A percentile compares a stretch with the other conserved stretches of the same genome.
Conservation (phyloP, 805 yeast genomes). For the Blastobotrys chiropterorum region DNA sequence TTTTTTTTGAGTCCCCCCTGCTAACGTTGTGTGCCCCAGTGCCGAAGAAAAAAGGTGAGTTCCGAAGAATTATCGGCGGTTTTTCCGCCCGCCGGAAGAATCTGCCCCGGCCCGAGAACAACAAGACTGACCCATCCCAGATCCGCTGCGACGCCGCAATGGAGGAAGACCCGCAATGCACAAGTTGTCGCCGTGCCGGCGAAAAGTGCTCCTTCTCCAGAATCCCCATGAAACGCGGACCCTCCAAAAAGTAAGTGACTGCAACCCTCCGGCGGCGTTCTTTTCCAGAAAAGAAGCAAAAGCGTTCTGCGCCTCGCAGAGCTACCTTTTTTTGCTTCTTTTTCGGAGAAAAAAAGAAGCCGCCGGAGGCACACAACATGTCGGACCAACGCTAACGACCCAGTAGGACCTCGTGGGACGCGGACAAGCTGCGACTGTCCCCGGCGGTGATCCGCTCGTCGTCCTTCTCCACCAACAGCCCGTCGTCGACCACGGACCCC, state of each 20-base stretch:
- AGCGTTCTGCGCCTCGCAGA: neutral
- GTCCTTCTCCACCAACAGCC: neutral
- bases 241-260: conserved; percentile 43
- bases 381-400: neutral
- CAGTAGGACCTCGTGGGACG: neutral
- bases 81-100: conserved; percentile 1
- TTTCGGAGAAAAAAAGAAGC: neutral
- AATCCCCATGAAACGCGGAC: conserved; percentile 57
- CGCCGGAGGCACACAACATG: neutral
- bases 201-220: conserved; percentile 51
- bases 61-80: conserved; percentile 1
- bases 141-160: conserved; percentile 36
- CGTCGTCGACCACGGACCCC: neutral
- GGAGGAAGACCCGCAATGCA: conserved; percentile 35
- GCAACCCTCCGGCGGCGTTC: neutral
- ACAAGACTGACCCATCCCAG: conserved; percentile 17
- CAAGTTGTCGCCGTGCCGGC: conserved; percentile 46
- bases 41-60: conserved; percentile 38
- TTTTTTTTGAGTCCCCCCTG: neutral
- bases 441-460: neutral
- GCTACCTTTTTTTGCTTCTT: neutral
- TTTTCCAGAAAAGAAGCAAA: neutral
- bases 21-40: conserved; percentile 25
- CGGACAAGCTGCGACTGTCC: neutral
- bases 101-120: neutral